phyloP scores from a whole-genome alignment of 106 monocot genomes.

The Narthecium ossifragum region DNA sequence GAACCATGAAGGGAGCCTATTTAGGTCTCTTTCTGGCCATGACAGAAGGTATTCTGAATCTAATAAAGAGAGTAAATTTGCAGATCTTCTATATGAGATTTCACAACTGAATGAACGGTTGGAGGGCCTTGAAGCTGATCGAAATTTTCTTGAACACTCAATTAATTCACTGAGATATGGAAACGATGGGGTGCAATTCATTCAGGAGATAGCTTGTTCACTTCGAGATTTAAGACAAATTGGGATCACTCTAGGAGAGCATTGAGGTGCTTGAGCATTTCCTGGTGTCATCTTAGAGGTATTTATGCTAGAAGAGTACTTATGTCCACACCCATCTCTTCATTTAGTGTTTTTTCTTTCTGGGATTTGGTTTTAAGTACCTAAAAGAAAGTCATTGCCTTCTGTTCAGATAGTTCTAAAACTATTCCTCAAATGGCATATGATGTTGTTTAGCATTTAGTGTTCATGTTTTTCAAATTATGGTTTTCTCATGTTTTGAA shows the following conservation, averaged over 20 bases:
- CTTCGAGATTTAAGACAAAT: constrained; percentile 52
- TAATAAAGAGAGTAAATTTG: constrained; percentile 16
- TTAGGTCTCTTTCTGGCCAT: not conserved
- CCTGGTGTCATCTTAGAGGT: not conserved
- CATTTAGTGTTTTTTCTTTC: too few species aligned
- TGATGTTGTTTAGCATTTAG: not conserved
- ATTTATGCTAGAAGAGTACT: too few species aligned
- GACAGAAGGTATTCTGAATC: not conserved
- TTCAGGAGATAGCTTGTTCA: constrained; percentile 52
- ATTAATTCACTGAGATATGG: constrained; percentile 64
- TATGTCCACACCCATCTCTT: too few species aligned
- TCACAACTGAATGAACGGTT: constrained; percentile 46
- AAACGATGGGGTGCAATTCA: constrained; percentile 45
- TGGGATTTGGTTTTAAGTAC: not conserved
- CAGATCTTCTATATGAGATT: constrained; percentile 37
- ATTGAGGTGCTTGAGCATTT: not conserved
- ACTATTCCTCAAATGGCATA: not conserved
- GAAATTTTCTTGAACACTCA: constrained; percentile 63
- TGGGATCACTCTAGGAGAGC: constrained; percentile 19
- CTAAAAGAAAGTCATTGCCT: not conserved
- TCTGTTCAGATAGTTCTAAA: not conserved
- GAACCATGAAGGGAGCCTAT: not conserved
- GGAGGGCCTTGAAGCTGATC: constrained; percentile 60
- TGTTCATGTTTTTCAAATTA: not conserved
- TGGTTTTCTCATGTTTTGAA: not conserved